Evolutionary conservation across 345 rosid species (phyloP).

Genomic region (Eucalyptus erythrocorys): DNA sequence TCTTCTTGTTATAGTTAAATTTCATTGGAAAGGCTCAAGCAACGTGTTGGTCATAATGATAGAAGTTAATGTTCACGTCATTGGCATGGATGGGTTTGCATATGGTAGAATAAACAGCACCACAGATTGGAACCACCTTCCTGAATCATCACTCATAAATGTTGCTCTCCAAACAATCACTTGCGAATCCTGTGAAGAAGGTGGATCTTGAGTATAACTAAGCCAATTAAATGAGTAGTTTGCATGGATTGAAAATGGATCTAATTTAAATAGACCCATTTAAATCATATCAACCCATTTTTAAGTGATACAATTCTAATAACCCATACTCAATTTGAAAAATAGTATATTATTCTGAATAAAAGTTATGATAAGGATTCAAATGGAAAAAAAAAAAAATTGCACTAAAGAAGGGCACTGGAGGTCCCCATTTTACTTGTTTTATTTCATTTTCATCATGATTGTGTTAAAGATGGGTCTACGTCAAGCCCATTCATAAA

Average conservation of each 20-base stretch:
- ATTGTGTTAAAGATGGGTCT: not conserved
- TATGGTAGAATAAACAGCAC: not conserved
- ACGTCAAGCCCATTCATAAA: not conserved
- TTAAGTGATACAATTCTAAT: not conserved
- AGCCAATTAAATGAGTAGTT: not conserved
- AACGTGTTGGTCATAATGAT: not conserved
- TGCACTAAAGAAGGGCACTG: rapidly evolving
- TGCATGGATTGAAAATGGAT: not conserved
- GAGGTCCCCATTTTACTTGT: not conserved
- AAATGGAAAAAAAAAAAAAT: not conserved
- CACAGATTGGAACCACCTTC: rapidly evolving
- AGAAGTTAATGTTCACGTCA: rapidly evolving
- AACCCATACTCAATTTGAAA: not conserved
- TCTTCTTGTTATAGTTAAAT: not conserved
- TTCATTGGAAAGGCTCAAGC: not conserved
- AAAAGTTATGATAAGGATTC: not conserved
- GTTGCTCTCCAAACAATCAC: not conserved
- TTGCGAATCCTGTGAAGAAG: rapidly evolving
- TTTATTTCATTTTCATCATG: rapidly evolving
- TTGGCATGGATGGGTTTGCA: not conserved
- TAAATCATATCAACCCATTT: not conserved
- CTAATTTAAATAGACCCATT: not conserved
- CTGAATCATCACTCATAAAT: not conserved
- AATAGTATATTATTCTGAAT: rapidly evolving
- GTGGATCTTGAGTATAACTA: not conserved